These are phyloP conservation scores for Apiotrichum brassicae DNA, from an alignment of 1,284 basidiomycete genomes.

Conservation along the genomic window DNA sequence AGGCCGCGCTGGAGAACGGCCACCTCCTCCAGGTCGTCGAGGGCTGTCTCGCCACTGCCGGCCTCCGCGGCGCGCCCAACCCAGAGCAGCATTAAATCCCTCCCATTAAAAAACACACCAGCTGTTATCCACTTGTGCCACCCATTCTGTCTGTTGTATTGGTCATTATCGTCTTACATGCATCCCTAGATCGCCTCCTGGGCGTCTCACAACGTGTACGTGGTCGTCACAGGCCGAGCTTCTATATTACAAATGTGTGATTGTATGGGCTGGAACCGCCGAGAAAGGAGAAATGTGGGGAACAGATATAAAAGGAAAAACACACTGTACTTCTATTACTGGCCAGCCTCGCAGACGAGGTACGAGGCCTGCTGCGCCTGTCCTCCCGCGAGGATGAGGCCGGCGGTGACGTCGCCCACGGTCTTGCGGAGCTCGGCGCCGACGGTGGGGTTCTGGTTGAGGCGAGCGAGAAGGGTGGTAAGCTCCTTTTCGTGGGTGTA, in stretches of 20 bases:
- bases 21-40: constrained; percentile 83
- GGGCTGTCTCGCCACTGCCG: constrained; percentile 63
- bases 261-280: neutral
- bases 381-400: constrained; percentile 58
- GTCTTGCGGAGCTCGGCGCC: constrained; percentile 67
- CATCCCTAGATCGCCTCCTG: constrained; percentile 1
- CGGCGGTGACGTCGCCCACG: constrained; percentile 70
- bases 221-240: neutral
- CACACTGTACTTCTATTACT: neutral
- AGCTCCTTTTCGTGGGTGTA: constrained; percentile 57
- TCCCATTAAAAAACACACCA: no score
- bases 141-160: neutral
- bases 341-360: constrained; percentile 62
- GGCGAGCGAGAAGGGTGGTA: constrained; percentile 57
- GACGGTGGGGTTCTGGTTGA: constrained; percentile 50
- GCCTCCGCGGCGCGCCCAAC: constrained; percentile 37
- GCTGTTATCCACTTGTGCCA: no score
- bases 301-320: neutral
- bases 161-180: constrained; percentile 1
- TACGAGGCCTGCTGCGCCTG: constrained; percentile 54
- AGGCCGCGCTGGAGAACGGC: constrained; percentile 90
- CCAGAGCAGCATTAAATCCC: constrained; percentile 1
- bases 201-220: neutral
- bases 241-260: neutral
- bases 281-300: neutral